Evolutionary conservation across 805 yeast species (phyloP), one percentile per base, ranked within the genome.

Genomic region (Candida adriatica): DNA sequence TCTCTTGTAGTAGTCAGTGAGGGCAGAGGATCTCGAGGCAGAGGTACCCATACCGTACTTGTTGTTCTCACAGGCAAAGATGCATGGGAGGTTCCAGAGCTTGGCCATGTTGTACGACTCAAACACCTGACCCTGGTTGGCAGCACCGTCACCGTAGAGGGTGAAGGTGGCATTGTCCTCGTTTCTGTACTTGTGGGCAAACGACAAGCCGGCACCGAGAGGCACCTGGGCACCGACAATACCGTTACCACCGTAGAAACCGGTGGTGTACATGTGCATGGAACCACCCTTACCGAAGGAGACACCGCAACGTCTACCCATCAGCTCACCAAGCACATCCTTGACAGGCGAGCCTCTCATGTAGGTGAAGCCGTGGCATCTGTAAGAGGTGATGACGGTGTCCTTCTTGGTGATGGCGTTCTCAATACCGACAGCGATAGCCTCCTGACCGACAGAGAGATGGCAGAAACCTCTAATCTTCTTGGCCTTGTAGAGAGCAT

Each of bases 21-120:
- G 66, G 33, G 98, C 98, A 33, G 96, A 87, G 10, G 96, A 87
- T 70, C 98, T 82, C 29, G 95, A 64, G 34, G 97, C 97, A 44
- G 98, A 67, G 33, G 98, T 92, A 70, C 98, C 98, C 98, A 92
- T 92, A 74, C 98, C 98, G 63, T 92, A 92, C 70, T 87, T 92
- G 79, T 92, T 92, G 75, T 92, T 92, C 68, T 92, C 98, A 73
- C 98, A 92, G 43, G 92, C 86, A 58, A 86, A 92, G 44, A 92
- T 66, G 58, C 85, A 81, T 48, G 98, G 98, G 57, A 92, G 73
- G 66, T 88, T 79, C 95, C 96, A 92, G 59, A 92, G 75, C 68
- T 92, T 92, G 56, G 98, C 98, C 97, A 92, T 92, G 78, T 92
- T 92, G 75, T 73, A 92, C 32, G 96, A 61, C 70, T 92, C 98